Conservation (phyloP, 2,329 filamentous ascomycete species). For the Rhynchosporium agropyri region DNA sequence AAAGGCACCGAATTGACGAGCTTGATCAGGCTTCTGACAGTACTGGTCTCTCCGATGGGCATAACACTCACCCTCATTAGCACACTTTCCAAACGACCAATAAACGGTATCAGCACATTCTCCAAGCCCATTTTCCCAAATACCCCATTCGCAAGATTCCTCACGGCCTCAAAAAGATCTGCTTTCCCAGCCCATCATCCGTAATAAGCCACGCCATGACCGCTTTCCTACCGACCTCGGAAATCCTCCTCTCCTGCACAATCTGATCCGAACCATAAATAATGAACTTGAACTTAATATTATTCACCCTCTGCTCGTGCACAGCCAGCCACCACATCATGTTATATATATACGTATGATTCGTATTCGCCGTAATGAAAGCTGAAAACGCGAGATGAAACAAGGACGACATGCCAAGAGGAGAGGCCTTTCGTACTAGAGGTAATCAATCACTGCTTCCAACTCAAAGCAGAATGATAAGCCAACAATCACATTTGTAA, state of each 20-base stretch:
- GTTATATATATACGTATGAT: conserved; percentile 16
- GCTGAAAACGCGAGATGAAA: too few species aligned
- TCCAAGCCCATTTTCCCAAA: conserved; percentile 9
- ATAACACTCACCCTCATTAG: not conserved
- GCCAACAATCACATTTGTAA: too few species aligned
- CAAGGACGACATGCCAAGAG: too few species aligned
- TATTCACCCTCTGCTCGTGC: not conserved
- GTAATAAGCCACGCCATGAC: conserved; percentile 16
- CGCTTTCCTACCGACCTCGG: conserved; percentile 5
- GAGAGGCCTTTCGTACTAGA: too few species aligned
- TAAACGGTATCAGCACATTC: not conserved
- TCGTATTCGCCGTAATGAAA: conserved; percentile 5
- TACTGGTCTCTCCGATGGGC: conserved; percentile 9
- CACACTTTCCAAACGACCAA: conserved; percentile 7
- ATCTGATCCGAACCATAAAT: conserved; percentile 14
- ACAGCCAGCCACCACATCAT: not conserved
- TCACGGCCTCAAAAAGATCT: not conserved
- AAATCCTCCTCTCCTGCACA: conserved; percentile 1
- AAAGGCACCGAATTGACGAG: conserved; percentile 12
- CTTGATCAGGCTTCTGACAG: not conserved
- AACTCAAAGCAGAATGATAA: too few species aligned
- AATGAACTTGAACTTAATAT: conserved; percentile 16
- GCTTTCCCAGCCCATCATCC: not conserved
- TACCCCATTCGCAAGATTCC: not conserved
- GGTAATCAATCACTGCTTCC: too few species aligned